A percentile compares a stretch with the other conserved stretches of the same genome.
Conservation (phyloP, 768 basidiomycete species). For the Imleria badia region DNA sequence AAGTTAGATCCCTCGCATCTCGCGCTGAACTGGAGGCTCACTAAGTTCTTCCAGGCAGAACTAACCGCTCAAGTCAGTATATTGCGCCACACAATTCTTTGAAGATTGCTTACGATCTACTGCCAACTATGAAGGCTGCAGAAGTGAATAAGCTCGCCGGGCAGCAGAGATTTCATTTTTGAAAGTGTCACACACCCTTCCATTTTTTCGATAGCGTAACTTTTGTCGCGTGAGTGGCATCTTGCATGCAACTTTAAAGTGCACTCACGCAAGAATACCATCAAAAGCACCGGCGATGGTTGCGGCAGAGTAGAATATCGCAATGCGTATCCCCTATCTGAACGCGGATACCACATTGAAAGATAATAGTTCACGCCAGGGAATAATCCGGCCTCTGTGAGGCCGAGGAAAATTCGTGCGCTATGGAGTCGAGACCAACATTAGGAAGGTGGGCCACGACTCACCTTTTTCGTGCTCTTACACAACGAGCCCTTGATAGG, state of each 20-base stretch:
- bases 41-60: conserved; percentile 34
- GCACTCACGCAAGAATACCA: conserved; percentile 46
- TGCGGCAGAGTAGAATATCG: conserved; percentile 62
- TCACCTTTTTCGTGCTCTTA: conserved; percentile 17
- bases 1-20: neutral
- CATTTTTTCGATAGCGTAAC: conserved; percentile 35
- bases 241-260: neutral
- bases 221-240: conserved; percentile 14
- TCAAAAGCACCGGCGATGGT: conserved; percentile 54
- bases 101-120: conserved; percentile 35
- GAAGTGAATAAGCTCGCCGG: neutral
- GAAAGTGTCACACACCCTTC: conserved; percentile 32
- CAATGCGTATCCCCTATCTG: conserved; percentile 57
- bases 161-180: neutral
- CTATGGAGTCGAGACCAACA: conserved; percentile 14
- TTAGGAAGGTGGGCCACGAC: neutral
- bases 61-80: conserved; percentile 16
- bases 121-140: conserved; percentile 37
- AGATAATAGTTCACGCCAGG: conserved; percentile 43
- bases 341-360: conserved; percentile 58
- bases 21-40: neutral
- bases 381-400: conserved; percentile 47
- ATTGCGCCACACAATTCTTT: neutral
- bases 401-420: conserved; percentile 42
- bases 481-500: conserved; percentile 30